Conservation (phyloP, 495 filamentous ascomycete genomes). For the Penicillium odoratum region DNA sequence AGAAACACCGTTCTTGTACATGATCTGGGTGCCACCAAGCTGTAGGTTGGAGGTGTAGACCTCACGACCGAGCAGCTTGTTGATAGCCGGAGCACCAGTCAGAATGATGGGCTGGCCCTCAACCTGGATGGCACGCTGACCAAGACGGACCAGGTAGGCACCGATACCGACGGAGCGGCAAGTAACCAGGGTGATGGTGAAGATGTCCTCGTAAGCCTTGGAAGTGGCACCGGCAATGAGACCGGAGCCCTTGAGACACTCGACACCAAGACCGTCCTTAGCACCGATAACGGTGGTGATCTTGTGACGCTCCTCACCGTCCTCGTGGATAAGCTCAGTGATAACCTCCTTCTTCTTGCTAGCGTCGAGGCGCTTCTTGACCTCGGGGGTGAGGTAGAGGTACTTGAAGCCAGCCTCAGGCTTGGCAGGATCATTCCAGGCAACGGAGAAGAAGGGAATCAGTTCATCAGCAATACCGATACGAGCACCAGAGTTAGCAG, state of each 20-base stretch:
- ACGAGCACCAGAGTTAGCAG: constrained; percentile 98
- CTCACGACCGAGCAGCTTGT: constrained; percentile 96
- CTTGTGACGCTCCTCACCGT: constrained; percentile 89
- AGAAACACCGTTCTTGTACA: constrained; percentile 99
- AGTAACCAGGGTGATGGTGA: constrained; percentile 96
- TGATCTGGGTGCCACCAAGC: constrained; percentile 98
- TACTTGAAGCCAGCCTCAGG: constrained; percentile 97
- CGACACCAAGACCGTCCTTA: constrained; percentile 95
- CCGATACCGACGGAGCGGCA: constrained; percentile 98
- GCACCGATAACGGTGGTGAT: constrained; percentile 92
- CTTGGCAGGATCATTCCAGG: constrained; percentile 84
- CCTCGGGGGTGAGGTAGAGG: constrained; percentile 87
- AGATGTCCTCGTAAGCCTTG: constrained; percentile 97
- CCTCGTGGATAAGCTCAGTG: constrained; percentile 79
- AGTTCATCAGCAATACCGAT: constrained; percentile 96
- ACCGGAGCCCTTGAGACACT: constrained; percentile 95
- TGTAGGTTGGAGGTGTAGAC: constrained; percentile 99
- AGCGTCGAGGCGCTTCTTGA: constrained; percentile 86
- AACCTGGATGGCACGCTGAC: constrained; percentile 97
- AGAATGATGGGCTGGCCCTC: constrained; percentile 99
- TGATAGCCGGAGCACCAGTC: constrained; percentile 94
- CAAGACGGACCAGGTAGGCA: constrained; percentile 96
- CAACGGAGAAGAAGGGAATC: constrained; percentile 93
- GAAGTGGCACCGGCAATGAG: constrained; percentile 97
- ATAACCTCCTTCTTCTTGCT: constrained; percentile 80